Percentiles rank a stretch among this genome's conserved stretches.
Evolutionary conservation across 148 eudicot species (phyloP).

Genomic region (Rhododendron henanense): DNA sequence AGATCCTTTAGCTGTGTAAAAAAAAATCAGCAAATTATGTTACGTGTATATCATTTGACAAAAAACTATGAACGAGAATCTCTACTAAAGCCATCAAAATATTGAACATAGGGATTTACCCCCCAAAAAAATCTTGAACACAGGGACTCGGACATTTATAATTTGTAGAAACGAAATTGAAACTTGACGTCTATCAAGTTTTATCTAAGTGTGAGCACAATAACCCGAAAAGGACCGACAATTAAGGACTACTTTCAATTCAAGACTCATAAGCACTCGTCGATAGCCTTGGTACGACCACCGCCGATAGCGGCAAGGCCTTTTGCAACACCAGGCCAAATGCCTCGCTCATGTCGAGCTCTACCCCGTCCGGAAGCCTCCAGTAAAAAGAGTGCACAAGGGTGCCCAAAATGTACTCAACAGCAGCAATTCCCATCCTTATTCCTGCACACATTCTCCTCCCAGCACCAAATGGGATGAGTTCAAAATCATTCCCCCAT

Average conservation of each 20-base stretch:
- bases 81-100: no score
- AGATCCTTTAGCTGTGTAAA: no score
- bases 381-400: neutral
- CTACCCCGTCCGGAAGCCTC: neutral
- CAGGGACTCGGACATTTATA: no score
- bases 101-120: no score
- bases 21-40: no score
- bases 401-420: neutral
- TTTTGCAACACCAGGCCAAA: neutral
- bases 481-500: neutral
- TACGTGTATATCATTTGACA: no score
- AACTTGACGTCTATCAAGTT: no score
- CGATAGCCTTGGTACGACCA: neutral
- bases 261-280: neutral
- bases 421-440: neutral
- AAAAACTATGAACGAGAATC: no score
- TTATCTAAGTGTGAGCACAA: no score
- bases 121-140: no score
- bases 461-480: neutral
- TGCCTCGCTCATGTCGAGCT: neutral
- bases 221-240: no score
- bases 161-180: no score
- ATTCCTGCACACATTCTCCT: neutral
- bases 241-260: neutral
- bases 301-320: neutral